Percentiles rank a stretch among this genome's conserved stretches.
Conservation (phyloP, 2,329 filamentous ascomycete species). For the Coleophoma eucalyptorum region DNA sequence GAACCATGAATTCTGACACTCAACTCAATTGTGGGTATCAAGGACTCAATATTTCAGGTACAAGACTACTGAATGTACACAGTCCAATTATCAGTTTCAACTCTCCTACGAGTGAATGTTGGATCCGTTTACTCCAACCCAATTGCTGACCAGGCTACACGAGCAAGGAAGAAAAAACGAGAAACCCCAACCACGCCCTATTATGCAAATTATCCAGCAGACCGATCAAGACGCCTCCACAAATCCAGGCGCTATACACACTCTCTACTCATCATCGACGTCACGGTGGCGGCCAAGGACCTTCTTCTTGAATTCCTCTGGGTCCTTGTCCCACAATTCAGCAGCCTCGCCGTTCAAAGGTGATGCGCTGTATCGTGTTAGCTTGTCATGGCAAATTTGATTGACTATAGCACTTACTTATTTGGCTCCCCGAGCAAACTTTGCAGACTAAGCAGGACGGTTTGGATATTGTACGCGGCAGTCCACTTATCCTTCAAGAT, state of each 20-base stretch:
- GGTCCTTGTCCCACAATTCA: constrained; percentile 89
- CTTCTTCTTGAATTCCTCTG: constrained; percentile 81
- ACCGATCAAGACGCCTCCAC: constrained; percentile 5
- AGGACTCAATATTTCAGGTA: no score
- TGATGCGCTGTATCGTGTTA: constrained; percentile 61
- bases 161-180: not conserved
- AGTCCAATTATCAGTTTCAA: not conserved
- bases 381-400: constrained; percentile 1
- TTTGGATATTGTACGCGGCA: constrained; percentile 94
- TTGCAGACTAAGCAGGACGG: constrained; percentile 87
- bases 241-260: not conserved
- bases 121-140: not conserved
- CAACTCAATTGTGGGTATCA: no score
- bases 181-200: not conserved
- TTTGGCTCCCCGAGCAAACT: constrained; percentile 95
- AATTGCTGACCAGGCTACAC: not conserved
- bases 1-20: no score
- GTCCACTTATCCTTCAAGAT: constrained; percentile 99
- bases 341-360: constrained; percentile 95
- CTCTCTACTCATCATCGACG: constrained; percentile 55
- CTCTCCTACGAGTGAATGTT: not conserved
- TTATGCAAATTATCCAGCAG: constrained; percentile 11
- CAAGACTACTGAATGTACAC: not conserved
- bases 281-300: constrained; percentile 60
- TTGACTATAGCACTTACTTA: constrained; percentile 64